phyloP scores from a whole-genome alignment of 2,329 filamentous ascomycete species.

The Monilinia polystroma region DNA sequence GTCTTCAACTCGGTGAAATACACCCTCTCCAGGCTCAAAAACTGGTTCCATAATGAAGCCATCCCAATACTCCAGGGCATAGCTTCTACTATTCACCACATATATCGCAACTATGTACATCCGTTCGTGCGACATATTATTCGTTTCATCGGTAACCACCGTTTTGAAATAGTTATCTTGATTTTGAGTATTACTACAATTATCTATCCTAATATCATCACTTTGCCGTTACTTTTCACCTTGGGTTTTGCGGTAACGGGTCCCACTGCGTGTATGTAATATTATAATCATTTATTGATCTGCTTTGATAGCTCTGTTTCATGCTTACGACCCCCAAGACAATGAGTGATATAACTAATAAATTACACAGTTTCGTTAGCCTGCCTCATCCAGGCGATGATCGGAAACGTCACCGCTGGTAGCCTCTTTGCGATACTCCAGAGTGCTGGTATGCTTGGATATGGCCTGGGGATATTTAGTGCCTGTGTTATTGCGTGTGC shows the following conservation, averaged over 20 bases:
- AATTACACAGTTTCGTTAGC: background rate
- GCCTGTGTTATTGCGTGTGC: background rate
- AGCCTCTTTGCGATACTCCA: background rate
- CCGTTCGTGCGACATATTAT: background rate
- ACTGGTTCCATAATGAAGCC: background rate
- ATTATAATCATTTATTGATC: too few species aligned
- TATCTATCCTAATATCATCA: background rate
- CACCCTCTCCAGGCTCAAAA: background rate
- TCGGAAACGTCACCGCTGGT: background rate
- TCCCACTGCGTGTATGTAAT: background rate
- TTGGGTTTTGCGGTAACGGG: background rate
- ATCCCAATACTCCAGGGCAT: background rate
- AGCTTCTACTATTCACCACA: background rate
- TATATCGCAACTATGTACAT: background rate
- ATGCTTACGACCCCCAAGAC: too few species aligned
- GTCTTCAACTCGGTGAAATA: background rate
- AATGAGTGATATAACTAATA: background rate
- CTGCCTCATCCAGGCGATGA: background rate
- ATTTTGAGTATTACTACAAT: background rate
- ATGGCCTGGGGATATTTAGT: background rate
- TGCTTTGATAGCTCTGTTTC: too few species aligned
- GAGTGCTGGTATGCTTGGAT: constrained; percentile 1
- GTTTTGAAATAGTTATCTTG: background rate
- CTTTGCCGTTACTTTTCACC: background rate
- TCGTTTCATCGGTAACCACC: background rate